Conservation (phyloP, 1,139 yeast genomes). For the Blastobotrys niveus region DNA sequence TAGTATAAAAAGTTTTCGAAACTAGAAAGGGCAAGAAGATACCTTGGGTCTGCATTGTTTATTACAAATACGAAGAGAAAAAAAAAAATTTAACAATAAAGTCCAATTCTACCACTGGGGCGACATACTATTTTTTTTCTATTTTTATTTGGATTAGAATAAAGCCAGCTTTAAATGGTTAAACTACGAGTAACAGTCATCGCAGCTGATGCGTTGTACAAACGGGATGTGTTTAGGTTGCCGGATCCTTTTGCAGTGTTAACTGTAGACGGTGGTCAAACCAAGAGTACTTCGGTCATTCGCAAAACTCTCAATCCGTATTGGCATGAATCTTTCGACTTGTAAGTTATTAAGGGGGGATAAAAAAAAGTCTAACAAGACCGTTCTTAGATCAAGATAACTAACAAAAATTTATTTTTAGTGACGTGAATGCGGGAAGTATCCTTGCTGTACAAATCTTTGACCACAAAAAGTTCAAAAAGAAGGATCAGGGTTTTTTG, state of each 20-base stretch:
- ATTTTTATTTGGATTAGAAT: too few relatives aligned
- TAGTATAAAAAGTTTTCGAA: too few relatives aligned
- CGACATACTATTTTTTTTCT: too few relatives aligned
- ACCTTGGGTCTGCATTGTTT: too few relatives aligned
- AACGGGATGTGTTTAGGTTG: slow-evolving; percentile 78
- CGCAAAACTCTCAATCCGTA: slow-evolving; percentile 93
- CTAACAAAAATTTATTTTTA: not conserved
- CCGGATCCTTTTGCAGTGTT: slow-evolving; percentile 98
- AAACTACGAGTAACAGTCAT: slow-evolving; percentile 43
- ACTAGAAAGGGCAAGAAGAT: too few relatives aligned
- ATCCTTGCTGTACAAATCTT: slow-evolving; percentile 90
- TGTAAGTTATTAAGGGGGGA: too few relatives aligned
- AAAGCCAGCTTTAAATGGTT: too few relatives aligned
- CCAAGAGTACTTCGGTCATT: slow-evolving; percentile 90
- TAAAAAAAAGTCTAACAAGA: too few relatives aligned
- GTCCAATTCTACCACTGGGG: too few relatives aligned
- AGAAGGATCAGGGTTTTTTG: slow-evolving; percentile 97
- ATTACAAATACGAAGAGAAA: too few relatives aligned
- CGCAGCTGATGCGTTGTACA: slow-evolving; percentile 93
- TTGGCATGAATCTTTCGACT: slow-evolving; percentile 90
- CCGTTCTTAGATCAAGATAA: too few relatives aligned
- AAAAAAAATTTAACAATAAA: not conserved
- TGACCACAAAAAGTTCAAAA: slow-evolving; percentile 94
- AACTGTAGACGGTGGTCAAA: slow-evolving; percentile 94
- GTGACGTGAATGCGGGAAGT: slow-evolving; percentile 72